Percentiles rank a stretch among this genome's conserved stretches.
Conservation (phyloP, 139 green algal genomes). For the Chlorella sorokiniana region DNA sequence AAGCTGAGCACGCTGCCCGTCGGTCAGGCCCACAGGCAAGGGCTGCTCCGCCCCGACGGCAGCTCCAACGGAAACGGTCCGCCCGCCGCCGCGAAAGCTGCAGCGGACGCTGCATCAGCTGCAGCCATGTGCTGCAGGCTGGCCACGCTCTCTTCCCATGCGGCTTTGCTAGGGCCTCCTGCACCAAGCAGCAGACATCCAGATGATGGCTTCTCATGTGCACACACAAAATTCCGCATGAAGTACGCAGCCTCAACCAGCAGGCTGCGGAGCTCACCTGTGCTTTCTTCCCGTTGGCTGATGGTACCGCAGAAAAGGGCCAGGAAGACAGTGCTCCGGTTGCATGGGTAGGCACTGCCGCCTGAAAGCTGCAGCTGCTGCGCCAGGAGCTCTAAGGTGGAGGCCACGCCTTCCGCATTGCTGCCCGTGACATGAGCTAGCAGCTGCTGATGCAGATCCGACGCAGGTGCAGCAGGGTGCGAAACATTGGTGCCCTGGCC, state of each 20-base stretch:
- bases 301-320: neutral
- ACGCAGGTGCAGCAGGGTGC: neutral
- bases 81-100: neutral
- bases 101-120: neutral
- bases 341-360: neutral
- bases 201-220: no score
- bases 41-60: neutral
- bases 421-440: neutral
- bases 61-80: constrained; percentile 3
- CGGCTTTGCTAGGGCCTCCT: neutral
- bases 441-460: neutral
- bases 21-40: neutral
- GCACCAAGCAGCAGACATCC: neutral
- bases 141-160: neutral
- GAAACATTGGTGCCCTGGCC: neutral
- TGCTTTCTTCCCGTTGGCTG: neutral
- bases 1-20: neutral
- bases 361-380: neutral
- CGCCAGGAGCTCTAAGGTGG: neutral
- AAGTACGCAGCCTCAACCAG: neutral
- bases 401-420: neutral
- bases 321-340: constrained; percentile 6
- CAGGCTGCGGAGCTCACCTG: neutral
- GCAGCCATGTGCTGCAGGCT: neutral
- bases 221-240: no score